Evolutionary conservation across 1,139 yeast genomes (phyloP).

Genomic region (Saccharomyces hybrid): DNA sequence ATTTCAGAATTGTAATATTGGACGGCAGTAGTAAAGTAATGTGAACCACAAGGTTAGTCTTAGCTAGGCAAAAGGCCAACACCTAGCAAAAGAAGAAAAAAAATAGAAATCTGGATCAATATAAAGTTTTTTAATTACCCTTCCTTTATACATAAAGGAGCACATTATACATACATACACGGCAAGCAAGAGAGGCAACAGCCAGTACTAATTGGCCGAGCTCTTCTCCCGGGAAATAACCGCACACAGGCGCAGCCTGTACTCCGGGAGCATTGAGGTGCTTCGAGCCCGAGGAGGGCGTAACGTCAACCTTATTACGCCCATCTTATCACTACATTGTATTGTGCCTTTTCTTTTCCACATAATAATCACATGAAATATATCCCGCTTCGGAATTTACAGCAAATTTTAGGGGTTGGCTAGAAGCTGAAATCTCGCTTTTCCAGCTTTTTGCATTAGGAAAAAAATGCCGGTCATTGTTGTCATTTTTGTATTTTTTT

Average conservation of each 20-base stretch:
- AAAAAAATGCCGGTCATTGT: background rate
- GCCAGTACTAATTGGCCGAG: background rate
- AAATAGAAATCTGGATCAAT: background rate
- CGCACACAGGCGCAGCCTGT: background rate
- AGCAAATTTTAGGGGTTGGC: background rate
- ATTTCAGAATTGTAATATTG: background rate
- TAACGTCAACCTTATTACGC: background rate
- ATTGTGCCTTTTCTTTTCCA: no score
- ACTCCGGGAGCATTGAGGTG: background rate
- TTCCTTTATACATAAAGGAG: background rate
- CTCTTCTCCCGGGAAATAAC: background rate
- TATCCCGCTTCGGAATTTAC: background rate
- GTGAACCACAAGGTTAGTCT: background rate
- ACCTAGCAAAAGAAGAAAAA: background rate
- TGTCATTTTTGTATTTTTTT: background rate
- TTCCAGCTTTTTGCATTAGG: background rate
- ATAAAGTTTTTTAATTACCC: background rate
- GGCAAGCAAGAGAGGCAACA: background rate
- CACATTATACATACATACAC: background rate
- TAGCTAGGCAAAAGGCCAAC: background rate
- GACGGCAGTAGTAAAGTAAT: background rate
- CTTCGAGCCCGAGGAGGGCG: no score
- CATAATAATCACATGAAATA: no score
- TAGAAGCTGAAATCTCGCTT: background rate
- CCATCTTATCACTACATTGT: background rate